These are phyloP conservation scores for Dendryphion nanum DNA, from an alignment of 2,329 filamentous ascomycete species.

Conservation along the genomic window DNA sequence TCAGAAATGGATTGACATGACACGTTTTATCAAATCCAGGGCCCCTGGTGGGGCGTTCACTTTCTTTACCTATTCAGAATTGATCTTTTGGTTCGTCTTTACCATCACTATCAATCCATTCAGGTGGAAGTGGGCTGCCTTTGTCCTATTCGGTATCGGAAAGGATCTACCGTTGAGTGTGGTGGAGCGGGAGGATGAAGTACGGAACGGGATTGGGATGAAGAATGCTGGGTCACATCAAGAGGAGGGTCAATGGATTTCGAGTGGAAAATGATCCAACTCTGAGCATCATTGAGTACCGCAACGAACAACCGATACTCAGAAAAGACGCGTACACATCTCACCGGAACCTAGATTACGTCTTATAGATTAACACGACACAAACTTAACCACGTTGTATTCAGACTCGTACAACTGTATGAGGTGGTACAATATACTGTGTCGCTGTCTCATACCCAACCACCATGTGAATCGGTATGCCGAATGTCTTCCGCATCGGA, in stretches of 20 bases:
- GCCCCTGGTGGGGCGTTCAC: slow-evolving; percentile 74
- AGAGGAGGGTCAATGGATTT: neutral
- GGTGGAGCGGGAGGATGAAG: slow-evolving; percentile 63
- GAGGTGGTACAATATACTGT: too few relatives aligned
- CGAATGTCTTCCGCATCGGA: too few relatives aligned
- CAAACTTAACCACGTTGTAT: too few relatives aligned
- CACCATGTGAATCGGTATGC: too few relatives aligned
- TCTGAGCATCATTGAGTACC: too few relatives aligned
- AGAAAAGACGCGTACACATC: too few relatives aligned
- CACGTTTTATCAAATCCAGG: slow-evolving; percentile 64
- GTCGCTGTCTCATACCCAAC: too few relatives aligned
- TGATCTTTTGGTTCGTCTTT: slow-evolving; percentile 84
- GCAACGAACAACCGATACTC: too few relatives aligned
- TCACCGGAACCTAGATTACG: too few relatives aligned
- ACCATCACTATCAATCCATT: slow-evolving; percentile 79
- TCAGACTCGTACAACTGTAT: too few relatives aligned
- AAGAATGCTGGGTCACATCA: neutral
- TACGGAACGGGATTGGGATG: slow-evolving; percentile 56
- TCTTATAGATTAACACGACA: too few relatives aligned
- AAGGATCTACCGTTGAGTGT: slow-evolving; percentile 63
- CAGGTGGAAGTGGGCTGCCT: slow-evolving; percentile 84
- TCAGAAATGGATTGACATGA: slow-evolving; percentile 91
- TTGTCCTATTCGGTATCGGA: slow-evolving; percentile 77
- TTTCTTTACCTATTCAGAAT: slow-evolving; percentile 84
- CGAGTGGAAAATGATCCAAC: neutral